Percentiles rank a stretch among this genome's conserved stretches.
These are phyloP conservation scores for Psilocybe mexicana DNA, from an alignment of 1,284 basidiomycete genomes.

Conservation along the genomic window DNA sequence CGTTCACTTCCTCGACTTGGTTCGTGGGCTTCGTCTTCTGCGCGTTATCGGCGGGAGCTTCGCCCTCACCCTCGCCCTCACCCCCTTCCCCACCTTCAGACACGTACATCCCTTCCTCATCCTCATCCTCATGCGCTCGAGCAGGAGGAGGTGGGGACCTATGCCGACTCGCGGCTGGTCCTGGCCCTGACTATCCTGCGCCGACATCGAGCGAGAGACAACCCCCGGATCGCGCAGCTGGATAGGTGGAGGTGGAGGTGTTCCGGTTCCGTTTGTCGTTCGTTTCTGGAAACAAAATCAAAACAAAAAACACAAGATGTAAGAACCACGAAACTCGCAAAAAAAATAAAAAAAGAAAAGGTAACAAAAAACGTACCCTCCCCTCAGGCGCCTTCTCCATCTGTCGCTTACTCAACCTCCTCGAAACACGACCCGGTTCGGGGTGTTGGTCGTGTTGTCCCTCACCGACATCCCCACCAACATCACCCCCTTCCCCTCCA, in stretches of 20 bases:
- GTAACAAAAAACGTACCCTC: constrained; percentile 20
- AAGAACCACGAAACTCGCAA: not conserved
- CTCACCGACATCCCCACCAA: not conserved
- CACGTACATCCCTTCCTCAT: not conserved
- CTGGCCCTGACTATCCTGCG: constrained; percentile 7
- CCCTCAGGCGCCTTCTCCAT: constrained; percentile 73
- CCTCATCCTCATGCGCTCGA: not conserved
- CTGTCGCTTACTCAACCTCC: constrained; percentile 56
- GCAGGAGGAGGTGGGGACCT: not conserved
- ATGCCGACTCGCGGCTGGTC: not conserved
- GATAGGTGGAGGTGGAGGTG: not conserved
- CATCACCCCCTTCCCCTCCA: not conserved
- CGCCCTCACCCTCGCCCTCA: not conserved
- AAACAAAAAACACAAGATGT: not conserved
- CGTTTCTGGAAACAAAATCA: not conserved
- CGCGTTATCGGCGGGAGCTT: not conserved
- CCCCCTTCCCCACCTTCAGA: not conserved
- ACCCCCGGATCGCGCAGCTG: constrained; percentile 1
- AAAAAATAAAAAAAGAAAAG: not conserved
- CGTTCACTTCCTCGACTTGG: no score
- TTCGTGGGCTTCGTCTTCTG: no score
- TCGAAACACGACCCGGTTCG: constrained; percentile 28
- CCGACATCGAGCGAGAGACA: not conserved
- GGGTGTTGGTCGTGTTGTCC: constrained; percentile 20
- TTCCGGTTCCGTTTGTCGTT: not conserved